phyloP scores from a whole-genome alignment of 306 rosid genomes.

The Prunus salicina region DNA sequence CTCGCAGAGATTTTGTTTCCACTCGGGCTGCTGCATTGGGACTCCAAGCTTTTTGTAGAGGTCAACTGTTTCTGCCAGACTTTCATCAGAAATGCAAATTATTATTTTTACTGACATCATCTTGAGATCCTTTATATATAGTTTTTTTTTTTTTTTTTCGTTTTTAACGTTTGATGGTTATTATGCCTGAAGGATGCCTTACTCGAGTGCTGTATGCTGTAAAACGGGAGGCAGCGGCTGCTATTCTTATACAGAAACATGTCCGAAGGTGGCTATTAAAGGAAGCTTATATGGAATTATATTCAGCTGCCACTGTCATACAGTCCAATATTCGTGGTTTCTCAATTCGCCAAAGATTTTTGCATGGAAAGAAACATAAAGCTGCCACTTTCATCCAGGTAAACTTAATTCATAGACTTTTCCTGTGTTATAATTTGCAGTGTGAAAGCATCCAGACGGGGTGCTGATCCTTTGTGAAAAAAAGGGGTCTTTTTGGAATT shows the following conservation, averaged over 20 bases:
- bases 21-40: slow-evolving; percentile 55
- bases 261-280: slow-evolving; percentile 60
- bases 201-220: slow-evolving; percentile 56
- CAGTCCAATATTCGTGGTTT: slow-evolving; percentile 76
- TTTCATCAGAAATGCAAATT: not conserved
- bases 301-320: slow-evolving; percentile 51
- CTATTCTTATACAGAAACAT: slow-evolving; percentile 58
- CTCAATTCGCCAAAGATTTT: slow-evolving; percentile 55
- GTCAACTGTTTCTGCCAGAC: slow-evolving; percentile 32
- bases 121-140: not conserved
- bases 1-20: slow-evolving; percentile 61
- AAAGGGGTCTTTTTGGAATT: too few species aligned
- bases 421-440: slow-evolving; percentile 18
- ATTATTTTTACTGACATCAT: not conserved
- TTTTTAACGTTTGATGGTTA: slow-evolving; percentile 17
- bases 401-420: slow-evolving; percentile 10
- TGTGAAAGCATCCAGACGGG: not conserved
- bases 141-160: not conserved
- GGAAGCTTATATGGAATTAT: slow-evolving; percentile 43
- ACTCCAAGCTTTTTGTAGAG: slow-evolving; percentile 87
- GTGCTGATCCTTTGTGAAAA: too few species aligned
- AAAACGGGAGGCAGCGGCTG: slow-evolving; percentile 69
- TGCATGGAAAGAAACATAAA: slow-evolving; percentile 60
- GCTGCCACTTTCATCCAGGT: slow-evolving; percentile 91
- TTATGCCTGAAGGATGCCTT: slow-evolving; percentile 57